Evolutionary conservation across 2,329 filamentous ascomycete species (phyloP).

Genomic region (Xylariaceae sp.): DNA sequence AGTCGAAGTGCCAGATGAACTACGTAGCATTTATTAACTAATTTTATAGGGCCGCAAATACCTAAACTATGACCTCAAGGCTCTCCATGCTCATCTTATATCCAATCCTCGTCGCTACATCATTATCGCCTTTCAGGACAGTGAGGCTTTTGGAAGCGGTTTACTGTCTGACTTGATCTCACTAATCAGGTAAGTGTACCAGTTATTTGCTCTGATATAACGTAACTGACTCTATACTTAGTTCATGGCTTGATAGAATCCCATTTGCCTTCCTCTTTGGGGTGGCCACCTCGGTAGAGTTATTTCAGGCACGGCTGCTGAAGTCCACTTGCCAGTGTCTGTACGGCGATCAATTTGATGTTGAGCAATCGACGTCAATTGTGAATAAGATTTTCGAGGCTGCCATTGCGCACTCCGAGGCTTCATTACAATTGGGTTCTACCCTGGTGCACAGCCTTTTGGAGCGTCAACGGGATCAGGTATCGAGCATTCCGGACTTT

Average conservation of each 20-base stretch:
- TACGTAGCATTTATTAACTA: slow-evolving; percentile 20
- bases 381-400: slow-evolving; percentile 72
- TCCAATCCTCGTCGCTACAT: slow-evolving; percentile 60
- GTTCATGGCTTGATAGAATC: slow-evolving; percentile 72
- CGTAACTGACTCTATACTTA: slow-evolving; percentile 11
- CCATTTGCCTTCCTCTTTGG: slow-evolving; percentile 78
- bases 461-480: slow-evolving; percentile 74
- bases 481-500: slow-evolving; percentile 75
- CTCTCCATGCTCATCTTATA: slow-evolving; percentile 63
- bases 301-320: slow-evolving; percentile 74
- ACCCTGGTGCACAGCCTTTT: slow-evolving; percentile 64
- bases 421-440: slow-evolving; percentile 65
- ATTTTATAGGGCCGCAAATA: slow-evolving; percentile 60
- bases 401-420: slow-evolving; percentile 61
- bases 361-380: slow-evolving; percentile 71
- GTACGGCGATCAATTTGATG: slow-evolving; percentile 74
- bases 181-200: slow-evolving; percentile 64
- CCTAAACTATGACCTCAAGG: slow-evolving; percentile 78
- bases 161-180: slow-evolving; percentile 73
- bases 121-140: slow-evolving; percentile 76
- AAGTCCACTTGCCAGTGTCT: slow-evolving; percentile 69
- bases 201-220: slow-evolving; percentile 16
- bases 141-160: slow-evolving; percentile 75
- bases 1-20: slow-evolving; percentile 25
- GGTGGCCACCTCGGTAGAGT: slow-evolving; percentile 78